Evolutionary conservation across 805 yeast genomes (phyloP).

Genomic region (Hanseniaspora valbyensis): DNA sequence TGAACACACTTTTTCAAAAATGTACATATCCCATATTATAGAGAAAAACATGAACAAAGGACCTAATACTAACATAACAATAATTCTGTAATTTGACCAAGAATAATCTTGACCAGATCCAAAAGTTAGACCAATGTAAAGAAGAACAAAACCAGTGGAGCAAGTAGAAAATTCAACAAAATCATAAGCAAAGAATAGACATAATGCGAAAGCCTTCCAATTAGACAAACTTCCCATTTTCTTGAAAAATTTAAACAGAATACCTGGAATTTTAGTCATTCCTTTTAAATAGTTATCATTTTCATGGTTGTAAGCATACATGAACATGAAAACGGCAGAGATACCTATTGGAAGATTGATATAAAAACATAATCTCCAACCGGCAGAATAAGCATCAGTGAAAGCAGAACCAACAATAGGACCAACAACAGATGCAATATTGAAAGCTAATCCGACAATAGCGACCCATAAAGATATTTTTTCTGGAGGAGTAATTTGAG

Average conservation of each 20-base stretch:
- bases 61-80: constrained; percentile 36
- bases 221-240: not conserved
- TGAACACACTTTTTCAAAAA: constrained; percentile 18
- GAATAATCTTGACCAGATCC: constrained; percentile 51
- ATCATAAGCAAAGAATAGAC: constrained; percentile 20
- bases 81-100: constrained; percentile 42
- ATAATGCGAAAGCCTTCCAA: constrained; percentile 1
- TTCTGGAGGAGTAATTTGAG: constrained; percentile 27
- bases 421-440: constrained; percentile 45
- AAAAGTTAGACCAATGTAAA: constrained; percentile 23
- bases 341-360: constrained; percentile 61
- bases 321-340: constrained; percentile 20
- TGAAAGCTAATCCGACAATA: constrained; percentile 29
- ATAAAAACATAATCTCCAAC: constrained; percentile 75
- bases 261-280: not conserved
- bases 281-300: not conserved
- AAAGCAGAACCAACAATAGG: constrained; percentile 61
- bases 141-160: constrained; percentile 21
- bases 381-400: constrained; percentile 34
- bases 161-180: constrained; percentile 23
- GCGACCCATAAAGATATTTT: constrained; percentile 24
- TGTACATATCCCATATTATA: constrained; percentile 35
- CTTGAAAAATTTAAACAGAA: not conserved
- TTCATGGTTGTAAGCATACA: constrained; percentile 16
- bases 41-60: constrained; percentile 34